phyloP scores from a whole-genome alignment of 495 filamentous ascomycete species.

The Viridothelium virens region DNA sequence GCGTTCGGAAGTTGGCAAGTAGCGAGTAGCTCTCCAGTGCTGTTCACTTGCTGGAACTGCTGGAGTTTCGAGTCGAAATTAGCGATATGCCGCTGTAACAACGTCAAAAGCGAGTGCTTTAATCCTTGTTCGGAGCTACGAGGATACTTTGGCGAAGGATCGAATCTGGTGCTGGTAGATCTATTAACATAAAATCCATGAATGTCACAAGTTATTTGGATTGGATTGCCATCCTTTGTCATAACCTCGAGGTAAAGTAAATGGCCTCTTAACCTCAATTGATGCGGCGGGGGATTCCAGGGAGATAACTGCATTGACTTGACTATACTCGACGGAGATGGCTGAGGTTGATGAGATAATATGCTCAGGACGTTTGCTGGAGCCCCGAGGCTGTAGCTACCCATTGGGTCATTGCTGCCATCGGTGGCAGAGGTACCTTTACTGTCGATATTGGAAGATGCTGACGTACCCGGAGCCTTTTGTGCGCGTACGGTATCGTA shows the following conservation, averaged over 20 bases:
- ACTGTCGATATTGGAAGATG: background rate
- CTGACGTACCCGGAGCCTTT: too few relatives aligned
- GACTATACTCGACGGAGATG: conserved; percentile 72
- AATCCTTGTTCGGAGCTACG: conserved; percentile 57
- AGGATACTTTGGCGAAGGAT: conserved; percentile 60
- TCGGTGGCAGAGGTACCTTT: background rate
- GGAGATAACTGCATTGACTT: conserved; percentile 81
- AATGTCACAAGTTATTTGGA: conserved; percentile 86
- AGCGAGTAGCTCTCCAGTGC: conserved; percentile 73
- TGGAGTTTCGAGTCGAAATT: conserved; percentile 69
- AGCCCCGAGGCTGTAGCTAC: conserved; percentile 62
- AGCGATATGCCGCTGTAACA: conserved; percentile 70
- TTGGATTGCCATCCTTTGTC: conserved; percentile 86
- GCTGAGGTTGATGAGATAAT: conserved; percentile 51
- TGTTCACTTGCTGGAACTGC: conserved; percentile 69
- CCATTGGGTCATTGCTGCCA: conserved; percentile 1
- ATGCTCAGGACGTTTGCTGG: conserved; percentile 60
- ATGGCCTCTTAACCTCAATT: conserved; percentile 84
- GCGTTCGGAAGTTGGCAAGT: conserved; percentile 94
- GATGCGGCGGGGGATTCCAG: conserved; percentile 94
- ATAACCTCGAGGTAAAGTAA: conserved; percentile 82
- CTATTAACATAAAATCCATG: conserved; percentile 96
- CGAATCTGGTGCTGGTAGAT: conserved; percentile 82
- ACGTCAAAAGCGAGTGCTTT: conserved; percentile 77
- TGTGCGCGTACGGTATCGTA: conserved; percentile 59